Evolutionary conservation across 208 protist species (phyloP), one percentile per base, ranked within the genome.

Genomic region (Porcisia hertigi): DNA sequence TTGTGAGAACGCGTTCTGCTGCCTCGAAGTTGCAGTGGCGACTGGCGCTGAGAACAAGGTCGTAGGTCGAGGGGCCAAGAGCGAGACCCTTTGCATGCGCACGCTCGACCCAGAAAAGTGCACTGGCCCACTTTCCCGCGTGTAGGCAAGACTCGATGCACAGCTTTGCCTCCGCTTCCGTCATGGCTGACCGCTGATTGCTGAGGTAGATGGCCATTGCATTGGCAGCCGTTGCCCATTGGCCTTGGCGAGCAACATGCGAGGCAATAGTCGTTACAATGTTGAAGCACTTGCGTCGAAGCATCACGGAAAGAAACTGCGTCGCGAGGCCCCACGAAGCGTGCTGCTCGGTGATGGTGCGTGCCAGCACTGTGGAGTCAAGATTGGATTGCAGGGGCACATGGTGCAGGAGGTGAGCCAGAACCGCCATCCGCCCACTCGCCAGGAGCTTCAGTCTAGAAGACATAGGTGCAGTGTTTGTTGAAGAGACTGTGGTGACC

Each of bases 31-130:
- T 70, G 59, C 82, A 86, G 75, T 88, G 77, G 7, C 72, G 74
- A 63, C 86, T 87, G 12, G 79, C 80, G 11, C 75, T 60, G 20
- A 94, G 80, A 1, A 80, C 86, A 45, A 78, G 80, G 65, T 96
- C 86, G 81, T 94, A 96, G 41, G 82, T 83, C 0, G 55, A 23
- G 4, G 82, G 34, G 0, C 76, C 53, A 3, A 94, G 80, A 6
- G 65, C 69, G 6, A 92, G 52, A n/a, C 81, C 78, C 55, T 71
- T 45, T 0, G 63, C 69, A 71, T 92, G 86, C 11, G 88, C 87
- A 3, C 92, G 89, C 65, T 96, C 86, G 64, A 93, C 77, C 92
- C 92, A 96, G 72, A 96, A 96, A 49, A 96, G 81, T 18, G 89
- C 92, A 71, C 88, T 92, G 59, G 75, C 69, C 92, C 92, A 96